These are phyloP conservation scores for Penicillium capsulatum DNA, from an alignment of 2,329 filamentous ascomycete genomes.

Conservation along the genomic window DNA sequence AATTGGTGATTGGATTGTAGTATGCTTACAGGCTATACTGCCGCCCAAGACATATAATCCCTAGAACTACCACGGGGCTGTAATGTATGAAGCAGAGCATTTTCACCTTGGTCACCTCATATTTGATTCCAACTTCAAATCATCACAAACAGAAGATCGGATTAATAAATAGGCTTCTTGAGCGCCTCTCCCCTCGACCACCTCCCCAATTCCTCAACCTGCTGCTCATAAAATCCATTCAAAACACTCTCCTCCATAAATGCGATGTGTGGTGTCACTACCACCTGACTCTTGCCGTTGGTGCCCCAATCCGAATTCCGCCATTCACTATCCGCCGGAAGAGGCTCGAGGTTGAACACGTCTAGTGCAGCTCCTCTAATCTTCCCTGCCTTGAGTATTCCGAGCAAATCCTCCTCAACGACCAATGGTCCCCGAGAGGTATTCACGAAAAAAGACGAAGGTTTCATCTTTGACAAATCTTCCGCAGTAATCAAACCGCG, in stretches of 20 bases:
- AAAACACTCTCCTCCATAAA: conserved; percentile 4
- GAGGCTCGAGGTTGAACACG: conserved; percentile 4
- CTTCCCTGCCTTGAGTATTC: neutral
- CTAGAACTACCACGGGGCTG: no score
- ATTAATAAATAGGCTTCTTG: neutral
- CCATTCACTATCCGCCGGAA: conserved; percentile 1
- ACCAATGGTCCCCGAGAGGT: conserved; percentile 3
- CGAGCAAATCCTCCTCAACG: conserved; percentile 1
- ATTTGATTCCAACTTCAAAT: no score
- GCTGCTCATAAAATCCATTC: conserved; percentile 3
- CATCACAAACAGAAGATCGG: neutral
- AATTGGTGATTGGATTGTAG: no score
- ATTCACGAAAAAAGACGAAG: conserved; percentile 1
- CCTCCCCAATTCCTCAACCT: conserved; percentile 1
- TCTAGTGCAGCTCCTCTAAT: conserved; percentile 4
- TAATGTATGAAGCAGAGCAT: no score
- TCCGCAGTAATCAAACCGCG: neutral
- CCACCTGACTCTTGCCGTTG: conserved; percentile 1
- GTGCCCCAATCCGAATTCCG: neutral
- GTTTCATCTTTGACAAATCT: conserved; percentile 1
- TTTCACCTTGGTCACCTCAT: no score
- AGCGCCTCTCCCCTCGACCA: neutral
- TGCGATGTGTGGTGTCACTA: conserved; percentile 2
- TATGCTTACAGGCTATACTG: no score
- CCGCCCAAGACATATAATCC: no score